Evolutionary conservation across 768 basidiomycete genomes (phyloP).

Genomic region (Lactifluus pinguis): DNA sequence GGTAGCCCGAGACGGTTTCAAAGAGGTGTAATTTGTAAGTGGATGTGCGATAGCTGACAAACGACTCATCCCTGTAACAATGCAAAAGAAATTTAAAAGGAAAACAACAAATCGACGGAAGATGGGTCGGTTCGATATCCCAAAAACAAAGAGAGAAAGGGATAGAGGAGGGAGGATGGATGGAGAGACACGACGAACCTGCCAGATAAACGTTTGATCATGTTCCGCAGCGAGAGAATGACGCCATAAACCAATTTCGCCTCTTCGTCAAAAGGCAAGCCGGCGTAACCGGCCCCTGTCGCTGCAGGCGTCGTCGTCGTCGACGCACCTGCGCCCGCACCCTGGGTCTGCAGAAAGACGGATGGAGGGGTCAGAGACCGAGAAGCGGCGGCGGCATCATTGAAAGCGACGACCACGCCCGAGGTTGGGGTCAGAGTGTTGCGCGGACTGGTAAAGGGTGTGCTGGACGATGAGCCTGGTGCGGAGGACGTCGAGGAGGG

Average conservation of each 20-base stretch:
- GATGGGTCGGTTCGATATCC: background rate
- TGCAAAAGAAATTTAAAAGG: background rate
- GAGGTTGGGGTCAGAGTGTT: constrained; percentile 57
- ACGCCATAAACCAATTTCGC: constrained; percentile 97
- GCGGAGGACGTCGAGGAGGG: background rate
- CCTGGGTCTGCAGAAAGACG: constrained; percentile 26
- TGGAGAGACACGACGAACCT: constrained; percentile 38
- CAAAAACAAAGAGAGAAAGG: background rate
- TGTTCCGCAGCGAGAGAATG: constrained; percentile 80
- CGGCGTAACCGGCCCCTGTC: constrained; percentile 26
- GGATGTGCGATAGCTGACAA: constrained; percentile 84
- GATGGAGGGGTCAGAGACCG: constrained; percentile 23
- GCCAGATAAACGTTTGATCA: constrained; percentile 90
- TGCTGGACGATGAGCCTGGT: constrained; percentile 27
- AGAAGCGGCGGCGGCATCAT: background rate
- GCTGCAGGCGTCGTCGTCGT: too few relatives aligned
- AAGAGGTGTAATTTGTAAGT: constrained; percentile 90
- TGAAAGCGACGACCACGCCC: constrained; percentile 59
- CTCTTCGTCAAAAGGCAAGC: constrained; percentile 92
- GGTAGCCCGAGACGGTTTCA: constrained; percentile 87
- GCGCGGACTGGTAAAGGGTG: constrained; percentile 43
- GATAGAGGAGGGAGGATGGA: background rate
- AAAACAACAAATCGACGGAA: background rate
- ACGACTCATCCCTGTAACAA: constrained; percentile 70
- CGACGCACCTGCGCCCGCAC: constrained; percentile 14